Evolutionary conservation across 116 monocot genomes (phyloP).

Genomic region (Thalassia testudinum): DNA sequence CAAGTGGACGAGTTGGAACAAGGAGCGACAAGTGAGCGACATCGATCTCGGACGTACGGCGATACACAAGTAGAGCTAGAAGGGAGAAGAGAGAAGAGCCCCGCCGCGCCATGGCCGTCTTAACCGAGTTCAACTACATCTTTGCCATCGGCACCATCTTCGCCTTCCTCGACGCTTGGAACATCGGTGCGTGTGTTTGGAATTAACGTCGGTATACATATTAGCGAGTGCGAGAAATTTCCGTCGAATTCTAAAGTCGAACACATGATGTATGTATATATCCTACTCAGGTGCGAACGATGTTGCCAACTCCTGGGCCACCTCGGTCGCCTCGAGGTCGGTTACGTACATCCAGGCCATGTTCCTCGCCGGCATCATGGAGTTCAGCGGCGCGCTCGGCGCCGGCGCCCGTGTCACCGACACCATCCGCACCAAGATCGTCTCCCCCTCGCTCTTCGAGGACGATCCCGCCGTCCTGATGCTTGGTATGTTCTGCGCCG

Average conservation of each 20-base stretch:
- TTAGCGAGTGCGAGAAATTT: too few relatives aligned
- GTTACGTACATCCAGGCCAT: neutral
- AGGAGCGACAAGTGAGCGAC: too few relatives aligned
- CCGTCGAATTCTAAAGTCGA: too few relatives aligned
- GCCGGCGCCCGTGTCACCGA: neutral
- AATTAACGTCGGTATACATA: too few relatives aligned
- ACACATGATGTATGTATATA: too few relatives aligned
- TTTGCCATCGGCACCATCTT: slow-evolving; percentile 5
- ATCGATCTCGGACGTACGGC: too few relatives aligned
- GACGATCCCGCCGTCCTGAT: slow-evolving; percentile 2
- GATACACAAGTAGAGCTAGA: too few relatives aligned
- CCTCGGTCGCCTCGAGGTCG: neutral
- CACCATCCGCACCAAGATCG: slow-evolving; percentile 2
- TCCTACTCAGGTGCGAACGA: too few relatives aligned
- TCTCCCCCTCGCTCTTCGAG: slow-evolving; percentile 2
- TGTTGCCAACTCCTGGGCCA: too few relatives aligned
- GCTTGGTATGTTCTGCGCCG: neutral
- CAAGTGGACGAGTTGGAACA: too few relatives aligned
- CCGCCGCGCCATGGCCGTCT: neutral
- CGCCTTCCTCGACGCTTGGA: slow-evolving; percentile 6
- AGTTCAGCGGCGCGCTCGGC: neutral
- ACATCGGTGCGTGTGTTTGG: slow-evolving; percentile 4
- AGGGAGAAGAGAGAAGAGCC: too few relatives aligned
- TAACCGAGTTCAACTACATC: neutral
- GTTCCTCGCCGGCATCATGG: slow-evolving; percentile 1